Percentiles rank a stretch among this genome's conserved stretches.
Conservation (phyloP, 202 grass and related monocot genomes). For the Dendrocalamus latiflorus region DNA sequence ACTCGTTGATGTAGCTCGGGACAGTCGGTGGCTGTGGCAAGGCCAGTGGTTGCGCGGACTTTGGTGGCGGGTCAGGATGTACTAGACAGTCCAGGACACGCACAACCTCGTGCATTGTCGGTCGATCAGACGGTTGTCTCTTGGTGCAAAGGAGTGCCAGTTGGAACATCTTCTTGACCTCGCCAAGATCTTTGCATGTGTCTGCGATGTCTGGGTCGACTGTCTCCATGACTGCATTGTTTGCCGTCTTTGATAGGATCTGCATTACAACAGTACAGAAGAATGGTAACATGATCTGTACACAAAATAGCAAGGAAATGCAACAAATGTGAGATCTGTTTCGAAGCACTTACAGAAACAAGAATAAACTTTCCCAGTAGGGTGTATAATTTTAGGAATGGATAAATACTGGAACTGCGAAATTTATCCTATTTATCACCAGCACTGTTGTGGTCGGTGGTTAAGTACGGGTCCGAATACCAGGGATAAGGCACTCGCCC, state of each 20-base stretch:
- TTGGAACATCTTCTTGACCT: constrained; percentile 91
- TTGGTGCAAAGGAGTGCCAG: constrained; percentile 87
- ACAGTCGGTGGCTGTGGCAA: background rate
- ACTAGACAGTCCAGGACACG: constrained; percentile 75
- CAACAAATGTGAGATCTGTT: background rate
- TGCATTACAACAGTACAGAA: background rate
- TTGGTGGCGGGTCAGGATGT: constrained; percentile 32
- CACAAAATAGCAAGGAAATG: background rate
- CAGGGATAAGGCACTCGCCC: too few relatives aligned
- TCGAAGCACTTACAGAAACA: background rate
- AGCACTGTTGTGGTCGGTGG: too few relatives aligned
- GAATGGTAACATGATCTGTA: background rate
- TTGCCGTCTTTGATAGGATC: constrained; percentile 77
- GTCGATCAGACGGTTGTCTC: constrained; percentile 69
- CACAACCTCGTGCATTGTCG: constrained; percentile 92
- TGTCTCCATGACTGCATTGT: constrained; percentile 84
- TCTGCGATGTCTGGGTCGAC: constrained; percentile 61
- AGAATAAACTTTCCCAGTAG: background rate
- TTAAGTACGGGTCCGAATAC: too few relatives aligned
- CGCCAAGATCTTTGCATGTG: constrained; percentile 72
- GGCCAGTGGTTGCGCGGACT: constrained; percentile 14
- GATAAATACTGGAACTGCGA: too few relatives aligned
- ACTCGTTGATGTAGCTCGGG: too few relatives aligned
- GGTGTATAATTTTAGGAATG: background rate
- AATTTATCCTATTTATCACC: background rate